Base-by-base conservation (phyloP, 2,329 filamentous ascomycete genomes). In the Aspergillus pseudoviridinutans region DNA sequence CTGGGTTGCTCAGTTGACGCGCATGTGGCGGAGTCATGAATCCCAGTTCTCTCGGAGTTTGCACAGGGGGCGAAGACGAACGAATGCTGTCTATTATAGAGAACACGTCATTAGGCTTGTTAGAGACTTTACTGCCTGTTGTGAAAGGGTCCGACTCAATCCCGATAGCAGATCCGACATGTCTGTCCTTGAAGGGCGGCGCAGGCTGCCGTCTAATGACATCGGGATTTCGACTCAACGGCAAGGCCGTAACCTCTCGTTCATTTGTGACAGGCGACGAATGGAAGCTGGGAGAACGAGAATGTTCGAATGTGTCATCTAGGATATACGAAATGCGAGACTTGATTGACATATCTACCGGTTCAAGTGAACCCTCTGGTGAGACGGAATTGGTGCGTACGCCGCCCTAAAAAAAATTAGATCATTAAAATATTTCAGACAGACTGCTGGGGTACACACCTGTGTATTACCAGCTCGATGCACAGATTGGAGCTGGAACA, bases 61-160 rank as follows among this genome's bases (percentile, higher is more conserved):
- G 53, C 4, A 60, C 59, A 4, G 68, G 64, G 2, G 66, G 64
- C 3, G 73, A 73, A 12, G 72, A 73, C 14, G 86, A 87, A 29
- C 80, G 80, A 27, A 92, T 79, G 22, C 87, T 84, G 1, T 88
- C 81, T 64, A 92, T 93, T 60, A 93, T 78, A 0, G 80, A 80
- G 4, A 84, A 82, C 25, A 82, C 83, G 61, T 88, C 85, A 8
- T 74, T 74, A 49, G 81, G 81, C 69, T 95, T 91, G 51, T 87
- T 75, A 64, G 94, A 91, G 0, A 89, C 91, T 56, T 90, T 87
- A 3, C 68, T 64, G 22, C 71, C 69, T 0, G 72, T 74, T 14
- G 76, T 73, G 4, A 80, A 75, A 3, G 81, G 76, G 0, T 80
- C 78, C 0, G 87, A 84, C 12, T 86, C 84, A 29, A 84, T 82